Base-by-base conservation (phyloP, 176 grass and related monocot species). In the Cenchrus purpureus region DNA sequence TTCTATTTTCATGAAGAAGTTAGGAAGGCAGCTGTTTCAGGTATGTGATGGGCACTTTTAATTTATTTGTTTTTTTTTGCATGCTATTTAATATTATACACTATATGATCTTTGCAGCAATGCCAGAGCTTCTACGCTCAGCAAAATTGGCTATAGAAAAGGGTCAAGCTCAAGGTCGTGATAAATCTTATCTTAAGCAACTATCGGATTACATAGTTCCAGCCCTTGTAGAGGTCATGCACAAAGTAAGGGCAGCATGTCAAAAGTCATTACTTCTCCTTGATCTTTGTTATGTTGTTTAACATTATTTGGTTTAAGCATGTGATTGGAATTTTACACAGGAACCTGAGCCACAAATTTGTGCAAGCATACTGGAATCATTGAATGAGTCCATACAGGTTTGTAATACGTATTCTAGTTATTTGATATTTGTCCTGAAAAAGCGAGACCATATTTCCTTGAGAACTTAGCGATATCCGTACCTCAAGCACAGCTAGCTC, bases 1-100 rank as follows among this genome's bases (percentile, higher is more conserved):
- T 94, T 97, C 55, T 94, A 94, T 87, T 94, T 97, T 82, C 91
- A 97, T 63, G 92, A 97, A 64, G 89, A 97, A 92, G 91, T 97
- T 71, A 92, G 94, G 85, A 92, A 92, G 86, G 91, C 94, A 82
- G 89, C 89, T 83, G 78, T 97, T 72, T 87, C 89, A 88, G 91
- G 91, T 97, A 85, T 79, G 25, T 28, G 50, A 60, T 48, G 68
- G 50, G 53, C 22, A 80, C 29, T 70, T 66, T 58, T 14, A 4
- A 58, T 74, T 43, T 64, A 40, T 29, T 83, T 78, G 71, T 6
- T 79, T 82, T 10, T 25, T 79, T 78, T 73, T 52, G 8, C 84
- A 60, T 78, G 20, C 6, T 78, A 51, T 73, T 28, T 42, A 52
- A 59, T 51, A 70, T 54, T 77, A 56, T 76, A 71, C 56, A 58